A percentile compares a stretch with the other conserved stretches of the same genome.
Conservation (phyloP, 768 basidiomycete genomes). For the Boletus barrowsii region DNA sequence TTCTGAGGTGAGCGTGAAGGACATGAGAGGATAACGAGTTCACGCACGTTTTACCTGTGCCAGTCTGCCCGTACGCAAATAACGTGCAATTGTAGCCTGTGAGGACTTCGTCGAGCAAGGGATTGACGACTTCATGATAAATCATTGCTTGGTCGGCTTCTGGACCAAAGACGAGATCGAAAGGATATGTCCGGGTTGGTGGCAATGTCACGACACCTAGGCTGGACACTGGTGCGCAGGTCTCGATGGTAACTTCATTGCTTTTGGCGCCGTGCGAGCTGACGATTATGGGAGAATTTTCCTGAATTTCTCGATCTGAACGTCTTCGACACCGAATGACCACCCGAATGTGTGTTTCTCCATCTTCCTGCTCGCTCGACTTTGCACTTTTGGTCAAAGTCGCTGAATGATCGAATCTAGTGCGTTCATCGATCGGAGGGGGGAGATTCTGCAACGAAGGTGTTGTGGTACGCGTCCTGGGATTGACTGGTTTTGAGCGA, state of each 20-base stretch:
- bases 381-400: slow-evolving; percentile 27
- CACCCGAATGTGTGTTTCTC: slow-evolving; percentile 88
- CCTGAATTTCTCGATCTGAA: slow-evolving; percentile 79
- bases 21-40: neutral
- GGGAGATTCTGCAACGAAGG: slow-evolving; percentile 30
- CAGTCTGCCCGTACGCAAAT: slow-evolving; percentile 98
- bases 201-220: slow-evolving; percentile 74
- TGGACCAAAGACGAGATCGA: slow-evolving; percentile 94
- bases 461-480: slow-evolving; percentile 49
- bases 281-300: slow-evolving; percentile 86
- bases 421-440: slow-evolving; percentile 19
- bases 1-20: slow-evolving; percentile 9
- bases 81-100: slow-evolving; percentile 96
- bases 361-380: slow-evolving; percentile 33
- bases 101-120: slow-evolving; percentile 92
- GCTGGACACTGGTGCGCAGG: slow-evolving; percentile 62
- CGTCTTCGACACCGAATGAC: slow-evolving; percentile 86
- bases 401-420: slow-evolving; percentile 19
- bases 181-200: slow-evolving; percentile 84
- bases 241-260: slow-evolving; percentile 78
- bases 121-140: slow-evolving; percentile 89
- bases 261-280: slow-evolving; percentile 72
- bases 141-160: slow-evolving; percentile 95
- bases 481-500: slow-evolving; percentile 34
- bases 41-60: slow-evolving; percentile 95